These are phyloP conservation scores for Phoma sp. DNA, from an alignment of 2,329 filamentous ascomycete genomes.

Conservation along the genomic window DNA sequence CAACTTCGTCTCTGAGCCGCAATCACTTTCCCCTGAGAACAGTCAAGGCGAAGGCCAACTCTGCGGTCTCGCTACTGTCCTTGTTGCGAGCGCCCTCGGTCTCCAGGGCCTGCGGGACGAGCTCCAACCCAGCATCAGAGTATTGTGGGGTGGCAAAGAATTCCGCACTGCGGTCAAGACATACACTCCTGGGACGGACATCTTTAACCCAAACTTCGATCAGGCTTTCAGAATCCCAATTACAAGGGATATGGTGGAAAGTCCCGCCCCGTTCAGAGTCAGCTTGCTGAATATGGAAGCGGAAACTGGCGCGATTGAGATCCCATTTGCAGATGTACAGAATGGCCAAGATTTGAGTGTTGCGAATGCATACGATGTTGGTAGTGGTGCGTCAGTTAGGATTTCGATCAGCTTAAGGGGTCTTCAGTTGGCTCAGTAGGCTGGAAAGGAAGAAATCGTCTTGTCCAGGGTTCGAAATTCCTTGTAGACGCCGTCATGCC, in stretches of 20 bases:
- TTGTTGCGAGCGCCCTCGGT: constrained; percentile 53
- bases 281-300: constrained; percentile 38
- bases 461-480: no score
- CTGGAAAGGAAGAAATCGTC: no score
- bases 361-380: constrained; percentile 37
- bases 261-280: constrained; percentile 33
- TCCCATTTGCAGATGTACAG: constrained; percentile 37
- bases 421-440: constrained; percentile 25
- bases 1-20: constrained; percentile 50
- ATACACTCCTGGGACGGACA: constrained; percentile 56
- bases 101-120: constrained; percentile 55
- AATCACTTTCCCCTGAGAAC: constrained; percentile 40
- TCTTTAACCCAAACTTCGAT: constrained; percentile 59
- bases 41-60: constrained; percentile 39
- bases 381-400: constrained; percentile 32
- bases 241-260: constrained; percentile 40
- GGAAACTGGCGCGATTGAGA: constrained; percentile 35
- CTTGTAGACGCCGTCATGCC: no score
- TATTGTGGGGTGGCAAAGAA: constrained; percentile 52
- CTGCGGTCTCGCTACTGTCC: constrained; percentile 53
- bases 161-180: constrained; percentile 54
- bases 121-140: constrained; percentile 56
- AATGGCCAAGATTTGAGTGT: constrained; percentile 29
- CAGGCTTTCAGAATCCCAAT: constrained; percentile 55
- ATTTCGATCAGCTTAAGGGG: constrained; percentile 35